phyloP scores from a whole-genome alignment of 73 alveolate species.

The Durusdinium trenchii region DNA sequence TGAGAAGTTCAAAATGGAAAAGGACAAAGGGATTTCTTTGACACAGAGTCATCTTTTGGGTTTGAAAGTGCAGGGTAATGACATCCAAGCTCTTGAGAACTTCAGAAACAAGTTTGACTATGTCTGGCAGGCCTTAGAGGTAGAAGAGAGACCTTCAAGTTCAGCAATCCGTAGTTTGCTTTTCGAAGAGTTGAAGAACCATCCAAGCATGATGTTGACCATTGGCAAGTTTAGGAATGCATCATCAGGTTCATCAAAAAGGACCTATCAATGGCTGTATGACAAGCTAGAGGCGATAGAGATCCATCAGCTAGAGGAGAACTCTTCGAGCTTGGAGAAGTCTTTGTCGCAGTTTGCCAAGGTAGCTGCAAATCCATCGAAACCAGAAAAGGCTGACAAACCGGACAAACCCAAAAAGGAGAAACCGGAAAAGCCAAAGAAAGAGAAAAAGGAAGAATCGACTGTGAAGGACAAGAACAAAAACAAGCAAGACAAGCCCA shows the following conservation, averaged over 20 bases:
- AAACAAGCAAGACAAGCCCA: slow-evolving; percentile 18
- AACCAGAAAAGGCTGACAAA: background rate
- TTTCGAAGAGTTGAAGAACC: slow-evolving; percentile 39
- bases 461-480: background rate
- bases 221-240: slow-evolving; percentile 12
- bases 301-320: slow-evolving; percentile 41
- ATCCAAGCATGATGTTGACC: background rate
- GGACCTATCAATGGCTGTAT: slow-evolving; percentile 14
- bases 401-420: background rate
- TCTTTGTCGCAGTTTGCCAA: background rate
- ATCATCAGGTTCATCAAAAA: background rate
- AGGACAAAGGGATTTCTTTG: background rate
- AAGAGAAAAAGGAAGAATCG: background rate
- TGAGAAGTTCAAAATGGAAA: slow-evolving; percentile 13
- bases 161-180: background rate
- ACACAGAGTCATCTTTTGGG: slow-evolving; percentile 35
- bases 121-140: background rate
- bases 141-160: background rate
- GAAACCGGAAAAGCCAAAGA: background rate
- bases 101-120: slow-evolving; percentile 1
- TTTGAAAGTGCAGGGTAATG: background rate
- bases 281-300: slow-evolving; percentile 29
- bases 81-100: slow-evolving; percentile 30
- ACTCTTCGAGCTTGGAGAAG: slow-evolving; percentile 15
- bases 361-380: background rate